Base-by-base conservation (phyloP, 2,329 filamentous ascomycete species). In the Arthrobotrys conoides region DNA sequence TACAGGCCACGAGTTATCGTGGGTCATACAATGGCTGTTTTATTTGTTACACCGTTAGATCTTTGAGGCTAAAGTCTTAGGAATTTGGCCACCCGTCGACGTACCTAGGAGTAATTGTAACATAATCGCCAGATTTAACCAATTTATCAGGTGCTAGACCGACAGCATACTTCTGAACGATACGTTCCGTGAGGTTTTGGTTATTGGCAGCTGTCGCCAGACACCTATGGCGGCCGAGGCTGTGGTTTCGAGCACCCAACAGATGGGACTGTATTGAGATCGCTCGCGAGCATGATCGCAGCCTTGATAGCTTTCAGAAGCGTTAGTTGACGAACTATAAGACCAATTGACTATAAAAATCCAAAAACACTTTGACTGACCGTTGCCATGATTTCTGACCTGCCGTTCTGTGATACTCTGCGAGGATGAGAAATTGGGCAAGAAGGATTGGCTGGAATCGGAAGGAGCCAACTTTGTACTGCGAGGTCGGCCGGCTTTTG, bases 161-260 rank as follows among this genome's bases (percentile, higher is more conserved):
- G n/a, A 94, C 87, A 0, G 93, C 88, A 84, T 97, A 91, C 16
- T 88, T 86, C 84, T 97, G 94, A 0, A 97, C 91, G 76, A 97
- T 97, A 87, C 97, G 97, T 84, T 97, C 94, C 1, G 93, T 96
- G 65, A 97, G 85, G 1, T 93, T 97, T 85, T 97, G 94, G 0
- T 66, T 63, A 46, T 73, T 67, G 8, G 63, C 70, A 14, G 55
- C 51, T n/a, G 70, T 73, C 22, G 92, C 89, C 1, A 85, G 38
- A 12, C 48, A 67, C 44, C 84, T 18, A 82, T 82, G 8, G 80
- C 71, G 38, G 73, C 20, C 41, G 22, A 46, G 33, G 41, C 38
- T 64, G 33, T 33, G 24, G 27, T 38, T 38, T 44, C 49, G 46
- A 36, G 55, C 55, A 49, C 67, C 67, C 53, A 59, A 18, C 9